Percentiles rank a stretch among this genome's conserved stretches.
phyloP scores from a whole-genome alignment of 495 filamentous ascomycete species.

The Penicillium coprophilum region DNA sequence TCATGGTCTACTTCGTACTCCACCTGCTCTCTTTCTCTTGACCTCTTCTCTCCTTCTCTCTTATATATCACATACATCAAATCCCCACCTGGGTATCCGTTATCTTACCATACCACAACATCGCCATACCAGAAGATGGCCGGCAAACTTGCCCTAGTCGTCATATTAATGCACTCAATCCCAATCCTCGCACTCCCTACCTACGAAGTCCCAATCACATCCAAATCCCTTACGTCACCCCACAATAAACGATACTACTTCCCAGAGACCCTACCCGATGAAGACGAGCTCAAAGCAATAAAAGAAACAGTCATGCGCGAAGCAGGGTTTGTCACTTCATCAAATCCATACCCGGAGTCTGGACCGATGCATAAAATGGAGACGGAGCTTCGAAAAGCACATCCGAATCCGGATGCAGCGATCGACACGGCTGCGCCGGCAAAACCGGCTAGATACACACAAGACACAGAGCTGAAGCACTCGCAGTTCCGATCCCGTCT shows the following conservation, averaged over 20 bases:
- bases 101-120: not conserved
- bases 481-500: not conserved
- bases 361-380: not conserved
- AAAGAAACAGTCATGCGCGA: constrained; percentile 18
- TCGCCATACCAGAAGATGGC: not conserved
- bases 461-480: not conserved
- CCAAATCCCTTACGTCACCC: not conserved
- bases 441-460: not conserved
- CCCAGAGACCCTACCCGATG: constrained; percentile 22
- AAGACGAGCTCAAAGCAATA: constrained; percentile 13
- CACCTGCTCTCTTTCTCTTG: too few species aligned
- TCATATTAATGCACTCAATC: not conserved
- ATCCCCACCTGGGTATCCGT: not conserved
- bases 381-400: constrained; percentile 10
- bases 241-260: constrained; percentile 22
- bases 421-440: constrained; percentile 17
- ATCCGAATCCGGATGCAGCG: constrained; percentile 16
- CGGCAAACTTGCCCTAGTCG: not conserved
- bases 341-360: not conserved
- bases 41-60: too few species aligned
- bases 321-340: constrained; percentile 12
- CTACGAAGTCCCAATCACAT: not conserved
- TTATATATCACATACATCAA: too few species aligned
- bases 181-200: constrained; percentile 1
- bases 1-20: too few species aligned